Conservation (phyloP, 208 protist genomes). For the Tritrichomonas foetus region DNA sequence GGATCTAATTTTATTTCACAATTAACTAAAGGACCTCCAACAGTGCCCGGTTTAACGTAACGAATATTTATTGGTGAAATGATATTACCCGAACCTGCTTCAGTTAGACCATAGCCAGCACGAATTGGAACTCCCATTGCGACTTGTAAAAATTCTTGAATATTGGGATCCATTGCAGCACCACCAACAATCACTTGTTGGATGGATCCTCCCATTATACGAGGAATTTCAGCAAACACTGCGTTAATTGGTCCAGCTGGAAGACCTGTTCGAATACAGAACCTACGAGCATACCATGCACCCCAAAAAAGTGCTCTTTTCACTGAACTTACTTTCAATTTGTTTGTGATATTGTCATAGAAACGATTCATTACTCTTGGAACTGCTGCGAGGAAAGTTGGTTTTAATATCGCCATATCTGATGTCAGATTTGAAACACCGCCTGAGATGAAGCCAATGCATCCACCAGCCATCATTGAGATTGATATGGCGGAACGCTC, state of each 20-base stretch:
- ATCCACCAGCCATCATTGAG: neutral
- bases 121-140: neutral
- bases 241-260: neutral
- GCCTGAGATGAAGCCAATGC: neutral
- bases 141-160: neutral
- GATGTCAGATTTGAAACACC: neutral
- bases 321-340: constrained; percentile 42
- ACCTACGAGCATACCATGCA: neutral
- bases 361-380: constrained; percentile 63
- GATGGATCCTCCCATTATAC: neutral
- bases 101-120: neutral
- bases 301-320: neutral
- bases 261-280: neutral
- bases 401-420: neutral
- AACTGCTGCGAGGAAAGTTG: neutral
- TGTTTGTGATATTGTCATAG: constrained; percentile 61
- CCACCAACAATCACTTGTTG: neutral
- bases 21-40: neutral
- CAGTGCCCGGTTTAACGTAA: neutral
- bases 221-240: neutral
- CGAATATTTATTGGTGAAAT: neutral
- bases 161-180: neutral
- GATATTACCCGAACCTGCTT: neutral
- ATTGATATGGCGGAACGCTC: constrained; percentile 49
- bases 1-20: neutral